A percentile compares a stretch with the other conserved stretches of the same genome.
phyloP scores from a whole-genome alignment of 1,284 basidiomycete genomes.

The Cryptococcus sp. region DNA sequence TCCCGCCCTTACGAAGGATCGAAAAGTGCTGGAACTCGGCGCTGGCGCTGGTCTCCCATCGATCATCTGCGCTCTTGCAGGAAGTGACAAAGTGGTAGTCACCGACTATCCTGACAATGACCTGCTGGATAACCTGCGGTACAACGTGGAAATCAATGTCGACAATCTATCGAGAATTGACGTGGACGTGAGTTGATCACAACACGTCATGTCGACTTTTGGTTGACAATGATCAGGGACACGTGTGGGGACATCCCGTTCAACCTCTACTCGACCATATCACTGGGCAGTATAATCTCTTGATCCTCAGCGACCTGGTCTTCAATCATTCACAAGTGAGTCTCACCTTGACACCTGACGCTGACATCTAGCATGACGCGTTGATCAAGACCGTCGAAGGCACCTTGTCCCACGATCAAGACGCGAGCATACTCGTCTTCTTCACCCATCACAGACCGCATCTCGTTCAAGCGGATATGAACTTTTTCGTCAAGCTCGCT shows the following conservation, averaged over 20 bases:
- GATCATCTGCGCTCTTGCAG: slow-evolving; percentile 69
- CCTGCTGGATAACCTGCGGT: slow-evolving; percentile 74
- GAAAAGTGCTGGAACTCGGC: slow-evolving; percentile 79
- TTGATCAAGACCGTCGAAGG: slow-evolving; percentile 73
- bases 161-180: slow-evolving; percentile 49
- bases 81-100: slow-evolving; percentile 64
- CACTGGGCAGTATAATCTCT: slow-evolving; percentile 65
- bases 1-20: slow-evolving; percentile 43
- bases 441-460: slow-evolving; percentile 89
- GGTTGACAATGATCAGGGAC: slow-evolving; percentile 62
- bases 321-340: slow-evolving; percentile 53
- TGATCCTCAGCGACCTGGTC: slow-evolving; percentile 84
- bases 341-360: not conserved
- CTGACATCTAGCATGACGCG: slow-evolving; percentile 65
- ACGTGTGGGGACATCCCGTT: slow-evolving; percentile 82
- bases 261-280: slow-evolving; percentile 59
- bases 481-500: slow-evolving; percentile 65
- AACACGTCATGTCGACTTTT: not conserved
- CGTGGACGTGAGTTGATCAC: slow-evolving; percentile 57
- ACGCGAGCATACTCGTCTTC: slow-evolving; percentile 77
- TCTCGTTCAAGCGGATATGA: slow-evolving; percentile 78
- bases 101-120: slow-evolving; percentile 89
- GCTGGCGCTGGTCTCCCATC: slow-evolving; percentile 89
- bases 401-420: slow-evolving; percentile 42
- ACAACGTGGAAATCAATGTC: slow-evolving; percentile 70